Evolutionary conservation across 805 yeast species (phyloP).

Genomic region (Candida montana): DNA sequence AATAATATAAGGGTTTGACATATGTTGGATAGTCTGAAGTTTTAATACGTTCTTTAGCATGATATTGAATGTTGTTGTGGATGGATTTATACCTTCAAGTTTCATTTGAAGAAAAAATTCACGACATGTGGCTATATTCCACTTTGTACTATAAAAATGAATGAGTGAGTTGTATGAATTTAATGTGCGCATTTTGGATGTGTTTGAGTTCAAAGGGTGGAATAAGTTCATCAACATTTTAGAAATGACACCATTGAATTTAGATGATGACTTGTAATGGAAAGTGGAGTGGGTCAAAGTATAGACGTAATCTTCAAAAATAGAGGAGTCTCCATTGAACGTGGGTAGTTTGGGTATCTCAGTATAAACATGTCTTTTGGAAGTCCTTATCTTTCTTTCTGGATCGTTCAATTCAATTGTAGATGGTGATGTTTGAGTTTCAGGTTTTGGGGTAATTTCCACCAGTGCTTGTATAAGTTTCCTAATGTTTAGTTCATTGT

Average conservation of each 20-base stretch:
- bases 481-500: conserved; percentile 17
- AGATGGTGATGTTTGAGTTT: conserved; percentile 9
- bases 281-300: conserved; percentile 33
- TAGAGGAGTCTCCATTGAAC: conserved; percentile 21
- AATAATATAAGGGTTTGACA: conserved; percentile 25
- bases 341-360: conserved; percentile 35
- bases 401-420: conserved; percentile 11
- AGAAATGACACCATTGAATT: conserved; percentile 32
- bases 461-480: conserved; percentile 22
- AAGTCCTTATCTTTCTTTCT: conserved; percentile 1
- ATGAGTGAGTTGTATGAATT: conserved; percentile 34
- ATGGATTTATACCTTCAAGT: conserved; percentile 27
- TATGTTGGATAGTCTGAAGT: conserved; percentile 26
- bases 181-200: conserved; percentile 27
- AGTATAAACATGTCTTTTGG: conserved; percentile 19
- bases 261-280: conserved; percentile 31
- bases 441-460: conserved; percentile 21
- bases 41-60: conserved; percentile 28
- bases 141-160: conserved; percentile 31
- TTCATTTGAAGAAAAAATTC: conserved; percentile 38
- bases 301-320: conserved; percentile 31
- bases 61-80: conserved; percentile 35
- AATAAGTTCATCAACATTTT: conserved; percentile 34
- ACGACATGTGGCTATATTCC: conserved; percentile 37
- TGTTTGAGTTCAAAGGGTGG: conserved; percentile 32